phyloP scores from a whole-genome alignment of 495 filamentous ascomycete species.

The Hypoxylon lienhwacheense region DNA sequence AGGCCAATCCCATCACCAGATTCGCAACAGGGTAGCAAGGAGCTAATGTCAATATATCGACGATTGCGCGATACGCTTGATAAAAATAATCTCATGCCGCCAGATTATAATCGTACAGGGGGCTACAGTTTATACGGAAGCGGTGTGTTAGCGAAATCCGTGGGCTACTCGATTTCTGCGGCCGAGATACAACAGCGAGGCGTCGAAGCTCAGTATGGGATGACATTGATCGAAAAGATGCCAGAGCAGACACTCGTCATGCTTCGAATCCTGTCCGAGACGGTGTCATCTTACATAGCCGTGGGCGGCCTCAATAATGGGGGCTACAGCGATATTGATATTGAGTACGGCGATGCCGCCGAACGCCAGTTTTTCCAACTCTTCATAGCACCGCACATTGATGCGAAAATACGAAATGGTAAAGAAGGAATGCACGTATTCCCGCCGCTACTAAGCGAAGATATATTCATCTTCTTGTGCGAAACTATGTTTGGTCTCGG shows the following conservation, averaged over 20 bases:
- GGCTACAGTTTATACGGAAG: slow-evolving; percentile 60
- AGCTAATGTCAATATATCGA: slow-evolving; percentile 79
- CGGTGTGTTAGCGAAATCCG: slow-evolving; percentile 69
- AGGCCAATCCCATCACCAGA: slow-evolving; percentile 37
- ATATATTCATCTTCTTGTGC: slow-evolving; percentile 87
- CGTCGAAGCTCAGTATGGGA: slow-evolving; percentile 70
- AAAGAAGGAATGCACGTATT: slow-evolving; percentile 47
- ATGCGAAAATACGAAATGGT: slow-evolving; percentile 34
- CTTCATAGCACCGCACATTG: slow-evolving; percentile 61
- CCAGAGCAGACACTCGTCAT: slow-evolving; percentile 80
- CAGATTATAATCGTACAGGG: slow-evolving; percentile 5
- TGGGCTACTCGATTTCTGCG: slow-evolving; percentile 87
- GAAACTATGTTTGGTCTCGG: slow-evolving; percentile 65
- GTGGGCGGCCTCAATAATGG: slow-evolving; percentile 67
- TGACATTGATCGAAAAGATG: slow-evolving; percentile 81
- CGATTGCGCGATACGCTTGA: slow-evolving; percentile 77
- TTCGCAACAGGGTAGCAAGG: slow-evolving; percentile 56
- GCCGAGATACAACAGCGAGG: slow-evolving; percentile 93
- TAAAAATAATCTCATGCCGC: slow-evolving; percentile 61
- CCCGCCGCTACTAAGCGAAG: slow-evolving; percentile 70
- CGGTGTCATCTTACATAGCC: slow-evolving; percentile 78
- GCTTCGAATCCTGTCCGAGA: slow-evolving; percentile 88
- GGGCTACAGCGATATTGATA: slow-evolving; percentile 61
- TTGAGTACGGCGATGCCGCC: slow-evolving; percentile 70
- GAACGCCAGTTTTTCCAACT: slow-evolving; percentile 76